Evolutionary conservation across 306 rosid genomes (phyloP).

Genomic region (Cucurbita moschata): DNA sequence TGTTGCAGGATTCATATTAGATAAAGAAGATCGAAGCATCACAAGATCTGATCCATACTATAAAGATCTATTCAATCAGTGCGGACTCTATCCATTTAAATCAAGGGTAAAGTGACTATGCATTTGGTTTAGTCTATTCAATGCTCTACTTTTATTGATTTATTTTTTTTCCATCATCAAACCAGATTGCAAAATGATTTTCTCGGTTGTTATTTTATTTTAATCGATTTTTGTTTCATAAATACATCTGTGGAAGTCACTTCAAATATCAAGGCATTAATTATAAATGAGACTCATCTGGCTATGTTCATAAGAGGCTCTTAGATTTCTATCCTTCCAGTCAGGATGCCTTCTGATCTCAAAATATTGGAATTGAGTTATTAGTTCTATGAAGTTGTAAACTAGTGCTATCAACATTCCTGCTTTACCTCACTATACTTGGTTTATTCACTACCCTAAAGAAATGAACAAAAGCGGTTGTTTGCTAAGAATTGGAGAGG

Average conservation of each 20-base stretch:
- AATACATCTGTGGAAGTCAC: not conserved
- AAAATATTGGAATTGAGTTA: not conserved
- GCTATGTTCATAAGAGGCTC: not conserved
- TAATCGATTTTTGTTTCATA: not conserved
- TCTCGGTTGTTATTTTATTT: not conserved
- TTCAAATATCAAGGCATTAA: not conserved
- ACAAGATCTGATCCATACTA: conserved; percentile 78
- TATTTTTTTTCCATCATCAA: not conserved
- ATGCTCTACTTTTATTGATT: not conserved
- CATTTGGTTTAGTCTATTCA: not conserved
- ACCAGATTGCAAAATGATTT: not conserved
- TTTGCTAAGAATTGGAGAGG: not conserved
- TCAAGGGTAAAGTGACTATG: conserved; percentile 33
- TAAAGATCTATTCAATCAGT: conserved; percentile 60
- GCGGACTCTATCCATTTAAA: conserved; percentile 63
- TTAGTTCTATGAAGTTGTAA: not conserved
- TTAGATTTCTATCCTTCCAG: not conserved
- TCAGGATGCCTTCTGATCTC: not conserved
- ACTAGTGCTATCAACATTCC: not conserved
- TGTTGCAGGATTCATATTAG: conserved; percentile 63
- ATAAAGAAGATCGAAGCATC: conserved; percentile 69
- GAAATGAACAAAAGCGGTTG: not conserved
- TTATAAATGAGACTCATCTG: not conserved
- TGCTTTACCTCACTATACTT: not conserved
- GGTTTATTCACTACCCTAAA: not conserved